Evolutionary conservation across 2,329 filamentous ascomycete species (phyloP), one percentile per base, ranked within the genome.

Genomic region (Ramularia collo-cygni): DNA sequence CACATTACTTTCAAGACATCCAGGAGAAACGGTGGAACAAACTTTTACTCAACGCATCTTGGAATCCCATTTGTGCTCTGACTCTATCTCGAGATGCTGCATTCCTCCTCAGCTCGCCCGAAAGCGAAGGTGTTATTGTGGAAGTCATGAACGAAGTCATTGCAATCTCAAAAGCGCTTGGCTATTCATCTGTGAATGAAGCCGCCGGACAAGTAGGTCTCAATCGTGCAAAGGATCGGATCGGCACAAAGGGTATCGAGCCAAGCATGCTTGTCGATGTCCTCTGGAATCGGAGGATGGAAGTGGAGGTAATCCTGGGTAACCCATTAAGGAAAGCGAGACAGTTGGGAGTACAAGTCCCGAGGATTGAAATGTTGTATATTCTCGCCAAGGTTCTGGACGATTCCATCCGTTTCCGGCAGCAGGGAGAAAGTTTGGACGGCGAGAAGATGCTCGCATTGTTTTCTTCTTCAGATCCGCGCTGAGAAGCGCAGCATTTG

Each of bases 1-100:
- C 71, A 32, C 51, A 67, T n/a, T 59, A 74, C 4, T 65, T 72
- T 27, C 64, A 69, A 3, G 67, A 81, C 44, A 66, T 82, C 7
- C 76, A 81, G 46, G 55, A 67, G 0, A 67, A 72, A 37, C 67
- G 77, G 6, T 81, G 77, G 77, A 65, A 67, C 37, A 82, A 81
- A 56, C 66, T 81, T 0, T 61, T 80, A 0, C 64, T 76, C 57
- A 81, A 81, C 52, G 76, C 71, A 1, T 67, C 73, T 0, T 80
- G 75, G 72, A 81, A 81, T 48, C 71, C 76, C 0, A 65, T 79
- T 26, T 77, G 74, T 29, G 75, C 76, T 0, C 60, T 80, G 1
- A 72, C 74, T 0, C 65, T 71, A 0, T 65, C 67, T 29, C 69
- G 74, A 41, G 76, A 76, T 14, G 68, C 72, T 1, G 55, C 67